phyloP scores from a whole-genome alignment of 768 basidiomycete species.

The Clathrus columnatus region DNA sequence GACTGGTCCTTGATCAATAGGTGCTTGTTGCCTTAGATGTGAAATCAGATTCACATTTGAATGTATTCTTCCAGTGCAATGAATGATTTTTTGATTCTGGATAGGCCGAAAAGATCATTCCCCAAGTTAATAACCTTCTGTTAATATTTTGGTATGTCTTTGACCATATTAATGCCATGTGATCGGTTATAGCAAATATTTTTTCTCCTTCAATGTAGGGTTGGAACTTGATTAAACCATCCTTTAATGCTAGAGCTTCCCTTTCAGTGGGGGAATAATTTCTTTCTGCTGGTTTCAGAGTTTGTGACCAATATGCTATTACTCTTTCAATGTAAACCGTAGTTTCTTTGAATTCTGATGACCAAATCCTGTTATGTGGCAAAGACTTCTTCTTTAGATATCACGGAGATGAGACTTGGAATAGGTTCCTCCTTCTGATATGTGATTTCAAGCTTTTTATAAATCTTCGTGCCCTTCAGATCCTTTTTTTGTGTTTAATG shows the following conservation, averaged over 20 bases:
- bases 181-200: constrained; percentile 18
- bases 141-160: constrained; percentile 31
- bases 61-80: constrained; percentile 30
- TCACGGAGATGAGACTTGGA: neutral
- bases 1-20: constrained; percentile 15
- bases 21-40: constrained; percentile 19
- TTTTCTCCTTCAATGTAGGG: constrained; percentile 29
- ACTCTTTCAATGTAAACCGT: constrained; percentile 25
- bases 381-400: too few species aligned
- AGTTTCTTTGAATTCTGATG: constrained; percentile 22
- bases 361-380: constrained; percentile 11
- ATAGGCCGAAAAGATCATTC: constrained; percentile 28
- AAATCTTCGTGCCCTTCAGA: constrained; percentile 17
- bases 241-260: constrained; percentile 31
- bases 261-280: constrained; percentile 32
- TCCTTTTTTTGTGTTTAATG: too few species aligned
- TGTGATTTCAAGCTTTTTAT: constrained; percentile 12
- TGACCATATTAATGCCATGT: constrained; percentile 28
- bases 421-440: constrained; percentile 6
- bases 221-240: constrained; percentile 30
- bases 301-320: constrained; percentile 24
- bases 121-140: constrained; percentile 27
- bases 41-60: constrained; percentile 30
- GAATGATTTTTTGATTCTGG: constrained; percentile 27
- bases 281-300: constrained; percentile 25